Percentiles rank a stretch among this genome's conserved stretches.
These are phyloP conservation scores for Haematococcus lacustris DNA, from an alignment of 139 green algal species.

Conservation along the genomic window DNA sequence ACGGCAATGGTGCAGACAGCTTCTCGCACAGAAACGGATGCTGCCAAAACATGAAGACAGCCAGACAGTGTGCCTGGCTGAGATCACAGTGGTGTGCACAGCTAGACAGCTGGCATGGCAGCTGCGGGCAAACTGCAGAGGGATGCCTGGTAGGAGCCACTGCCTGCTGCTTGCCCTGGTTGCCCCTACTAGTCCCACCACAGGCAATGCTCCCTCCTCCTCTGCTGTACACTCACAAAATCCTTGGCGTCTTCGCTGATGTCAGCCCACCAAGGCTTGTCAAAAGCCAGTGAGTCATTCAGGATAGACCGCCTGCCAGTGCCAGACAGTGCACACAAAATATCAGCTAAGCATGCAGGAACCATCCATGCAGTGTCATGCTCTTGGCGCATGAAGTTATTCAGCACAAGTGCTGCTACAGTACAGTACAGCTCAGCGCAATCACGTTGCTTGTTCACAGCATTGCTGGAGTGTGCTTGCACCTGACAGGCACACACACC, in stretches of 20 bases:
- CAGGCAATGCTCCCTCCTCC: too few relatives aligned
- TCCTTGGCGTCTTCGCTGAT: slow-evolving; percentile 72
- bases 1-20: not conserved
- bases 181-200: too few relatives aligned
- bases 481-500: slow-evolving; percentile 16
- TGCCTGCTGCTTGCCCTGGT: too few relatives aligned
- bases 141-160: too few relatives aligned
- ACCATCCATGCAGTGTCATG: not conserved
- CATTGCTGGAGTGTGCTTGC: too few relatives aligned
- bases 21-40: not conserved
- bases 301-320: slow-evolving; percentile 2
- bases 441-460: not conserved
- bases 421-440: not conserved
- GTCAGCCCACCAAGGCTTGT: slow-evolving; percentile 54
- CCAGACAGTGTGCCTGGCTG: too few relatives aligned
- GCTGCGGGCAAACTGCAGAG: too few relatives aligned
- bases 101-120: too few relatives aligned
- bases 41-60: too few relatives aligned
- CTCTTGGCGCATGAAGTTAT: too few relatives aligned
- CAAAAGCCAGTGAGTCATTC: slow-evolving; percentile 28
- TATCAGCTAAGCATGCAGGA: not conserved
- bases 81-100: too few relatives aligned
- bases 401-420: too few relatives aligned
- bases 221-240: slow-evolving; percentile 67
- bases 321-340: not conserved